These are phyloP conservation scores for Pythium scleroteichum DNA, from an alignment of 352 stramenopile genomes.

Conservation along the genomic window DNA sequence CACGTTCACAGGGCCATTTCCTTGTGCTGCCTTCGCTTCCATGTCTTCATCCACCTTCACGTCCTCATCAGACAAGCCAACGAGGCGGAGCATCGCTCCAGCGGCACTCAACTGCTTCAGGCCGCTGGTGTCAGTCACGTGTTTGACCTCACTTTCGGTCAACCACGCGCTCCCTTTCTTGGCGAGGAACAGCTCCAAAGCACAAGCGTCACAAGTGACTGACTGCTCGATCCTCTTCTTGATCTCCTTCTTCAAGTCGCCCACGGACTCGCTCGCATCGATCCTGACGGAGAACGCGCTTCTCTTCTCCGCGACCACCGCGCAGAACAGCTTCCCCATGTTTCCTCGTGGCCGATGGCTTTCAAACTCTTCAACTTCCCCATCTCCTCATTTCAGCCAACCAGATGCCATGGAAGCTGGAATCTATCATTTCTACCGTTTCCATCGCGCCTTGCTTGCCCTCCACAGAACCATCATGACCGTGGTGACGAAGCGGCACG, in stretches of 20 bases:
- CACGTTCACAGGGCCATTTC: too few species aligned
- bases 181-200: too few species aligned
- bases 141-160: too few species aligned
- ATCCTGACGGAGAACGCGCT: constrained; percentile 12
- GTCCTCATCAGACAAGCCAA: too few species aligned
- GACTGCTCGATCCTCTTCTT: not conserved
- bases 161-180: constrained; percentile 9
- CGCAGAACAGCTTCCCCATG: constrained; percentile 13
- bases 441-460: constrained; percentile 11
- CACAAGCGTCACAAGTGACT: too few species aligned
- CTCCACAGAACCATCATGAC: not conserved
- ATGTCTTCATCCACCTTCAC: too few species aligned
- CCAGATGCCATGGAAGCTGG: not conserved
- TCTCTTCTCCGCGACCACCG: not conserved
- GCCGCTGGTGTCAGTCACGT: too few species aligned
- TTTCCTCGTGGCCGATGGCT: too few species aligned
- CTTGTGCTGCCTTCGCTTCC: too few species aligned
- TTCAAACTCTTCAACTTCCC: constrained; percentile 73
- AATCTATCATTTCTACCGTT: constrained; percentile 23
- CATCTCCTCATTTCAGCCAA: too few species aligned
- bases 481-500: not conserved
- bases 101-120: too few species aligned
- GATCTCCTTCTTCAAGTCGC: constrained; percentile 6
- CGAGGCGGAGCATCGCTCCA: too few species aligned
- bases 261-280: constrained; percentile 12